Evolutionary conservation across 495 filamentous ascomycete genomes (phyloP).

Genomic region (Aspergillus diversus): DNA sequence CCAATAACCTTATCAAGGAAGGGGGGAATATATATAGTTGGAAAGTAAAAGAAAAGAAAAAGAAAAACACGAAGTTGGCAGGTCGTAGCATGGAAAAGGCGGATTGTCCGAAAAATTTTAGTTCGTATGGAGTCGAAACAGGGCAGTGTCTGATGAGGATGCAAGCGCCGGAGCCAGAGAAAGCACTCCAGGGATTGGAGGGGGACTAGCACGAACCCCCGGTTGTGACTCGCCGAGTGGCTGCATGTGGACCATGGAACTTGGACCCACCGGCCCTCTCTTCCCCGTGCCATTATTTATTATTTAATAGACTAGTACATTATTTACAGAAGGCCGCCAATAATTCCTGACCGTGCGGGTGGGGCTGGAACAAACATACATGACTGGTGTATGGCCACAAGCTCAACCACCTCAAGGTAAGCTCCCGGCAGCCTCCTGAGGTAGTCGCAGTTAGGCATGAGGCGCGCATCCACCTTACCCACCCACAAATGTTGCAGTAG

Average conservation of each 20-base stretch:
- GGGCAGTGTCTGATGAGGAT: slow-evolving; percentile 32
- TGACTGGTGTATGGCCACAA: slow-evolving; percentile 33
- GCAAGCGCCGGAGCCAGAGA: slow-evolving; percentile 31
- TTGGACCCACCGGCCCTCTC: slow-evolving; percentile 26
- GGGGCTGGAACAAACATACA: slow-evolving; percentile 27
- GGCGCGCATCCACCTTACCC: slow-evolving; percentile 24
- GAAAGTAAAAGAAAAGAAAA: background rate
- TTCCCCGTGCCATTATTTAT: slow-evolving; percentile 35
- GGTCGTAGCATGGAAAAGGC: slow-evolving; percentile 10
- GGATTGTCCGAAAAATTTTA: slow-evolving; percentile 12
- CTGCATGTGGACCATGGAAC: slow-evolving; percentile 34
- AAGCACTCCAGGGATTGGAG: slow-evolving; percentile 29
- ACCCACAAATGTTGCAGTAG: slow-evolving; percentile 29
- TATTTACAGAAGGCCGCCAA: slow-evolving; percentile 25
- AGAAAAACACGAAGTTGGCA: slow-evolving; percentile 10
- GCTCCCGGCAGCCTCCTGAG: slow-evolving; percentile 29
- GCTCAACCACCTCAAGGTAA: slow-evolving; percentile 32
- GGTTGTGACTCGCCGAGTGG: slow-evolving; percentile 38
- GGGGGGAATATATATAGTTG: background rate
- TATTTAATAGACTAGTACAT: slow-evolving; percentile 26
- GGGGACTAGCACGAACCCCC: slow-evolving; percentile 36
- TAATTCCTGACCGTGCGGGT: slow-evolving; percentile 28
- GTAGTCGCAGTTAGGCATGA: slow-evolving; percentile 28
- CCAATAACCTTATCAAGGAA: background rate
- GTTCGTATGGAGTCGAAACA: slow-evolving; percentile 29